Conservation (phyloP, 768 basidiomycete species). For the Serendipita indica region DNA sequence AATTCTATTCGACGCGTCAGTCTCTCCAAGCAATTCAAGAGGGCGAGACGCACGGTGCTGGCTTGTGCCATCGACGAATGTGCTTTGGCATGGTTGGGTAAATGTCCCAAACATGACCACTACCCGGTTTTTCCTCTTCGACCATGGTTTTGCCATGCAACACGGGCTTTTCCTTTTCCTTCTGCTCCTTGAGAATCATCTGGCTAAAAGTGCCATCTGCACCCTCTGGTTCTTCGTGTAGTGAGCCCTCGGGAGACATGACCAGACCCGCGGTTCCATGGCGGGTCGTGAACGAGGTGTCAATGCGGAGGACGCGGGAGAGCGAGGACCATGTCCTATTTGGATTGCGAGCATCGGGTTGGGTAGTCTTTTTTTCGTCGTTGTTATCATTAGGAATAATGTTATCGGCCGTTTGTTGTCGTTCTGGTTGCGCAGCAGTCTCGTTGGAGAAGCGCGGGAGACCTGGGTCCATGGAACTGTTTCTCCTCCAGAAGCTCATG, state of each 20-base stretch:
- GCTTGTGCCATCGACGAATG: neutral
- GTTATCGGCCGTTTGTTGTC: neutral
- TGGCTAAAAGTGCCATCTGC: constrained; percentile 3
- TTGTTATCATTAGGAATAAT: neutral
- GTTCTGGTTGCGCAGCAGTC: neutral
- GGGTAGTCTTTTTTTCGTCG: no score
- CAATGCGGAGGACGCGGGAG: neutral
- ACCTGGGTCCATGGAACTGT: neutral
- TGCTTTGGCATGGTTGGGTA: neutral
- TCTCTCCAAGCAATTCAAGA: neutral
- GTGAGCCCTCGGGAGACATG: neutral
- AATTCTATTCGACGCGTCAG: neutral
- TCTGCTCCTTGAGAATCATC: neutral
- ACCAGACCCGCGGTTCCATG: neutral
- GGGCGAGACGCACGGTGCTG: neutral
- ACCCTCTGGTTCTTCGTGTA: neutral
- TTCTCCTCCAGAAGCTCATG: neutral
- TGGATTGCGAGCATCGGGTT: neutral
- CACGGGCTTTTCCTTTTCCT: neutral
- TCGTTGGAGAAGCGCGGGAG: neutral
- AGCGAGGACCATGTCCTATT: neutral
- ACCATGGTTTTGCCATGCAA: neutral
- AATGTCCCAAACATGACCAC: constrained; percentile 3
- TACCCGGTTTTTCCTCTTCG: constrained; percentile 7
- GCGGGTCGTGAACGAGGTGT: neutral